phyloP scores from a whole-genome alignment of 306 rosid genomes.

The Dalbergia cultrata region DNA sequence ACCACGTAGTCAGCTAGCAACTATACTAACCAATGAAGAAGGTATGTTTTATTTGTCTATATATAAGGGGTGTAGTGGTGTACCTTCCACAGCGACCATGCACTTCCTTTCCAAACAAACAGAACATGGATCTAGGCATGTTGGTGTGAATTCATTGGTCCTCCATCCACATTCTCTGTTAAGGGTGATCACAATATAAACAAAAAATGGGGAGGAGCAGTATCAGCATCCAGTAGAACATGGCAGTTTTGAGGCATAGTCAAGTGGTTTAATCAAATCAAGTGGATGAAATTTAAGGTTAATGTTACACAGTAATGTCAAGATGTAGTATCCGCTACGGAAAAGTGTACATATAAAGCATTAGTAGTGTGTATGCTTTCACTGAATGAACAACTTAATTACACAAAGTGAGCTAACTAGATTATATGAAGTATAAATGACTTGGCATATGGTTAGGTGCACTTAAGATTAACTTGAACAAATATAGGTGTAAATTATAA shows the following conservation, averaged over 20 bases:
- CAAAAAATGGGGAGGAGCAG: constrained; percentile 8
- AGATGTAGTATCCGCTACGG: background rate
- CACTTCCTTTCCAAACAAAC: constrained; percentile 96
- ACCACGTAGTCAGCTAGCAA: background rate
- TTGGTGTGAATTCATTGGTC: constrained; percentile 62
- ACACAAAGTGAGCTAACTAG: background rate
- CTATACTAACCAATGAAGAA: background rate
- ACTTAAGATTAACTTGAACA: constrained; percentile 1
- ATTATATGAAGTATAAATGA: background rate
- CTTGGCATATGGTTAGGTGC: background rate
- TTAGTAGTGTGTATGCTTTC: constrained; percentile 2
- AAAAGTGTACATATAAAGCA: constrained; percentile 13
- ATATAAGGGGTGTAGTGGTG: constrained; percentile 45
- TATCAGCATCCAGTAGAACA: constrained; percentile 28
- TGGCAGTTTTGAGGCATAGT: constrained; percentile 4
- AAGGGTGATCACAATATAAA: constrained; percentile 37
- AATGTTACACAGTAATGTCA: constrained; percentile 1
- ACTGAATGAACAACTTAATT: background rate
- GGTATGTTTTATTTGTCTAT: constrained; percentile 7
- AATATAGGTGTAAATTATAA: background rate
- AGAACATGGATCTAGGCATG: constrained; percentile 87
- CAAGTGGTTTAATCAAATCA: constrained; percentile 23
- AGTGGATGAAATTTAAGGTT: background rate
- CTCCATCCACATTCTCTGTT: constrained; percentile 95
- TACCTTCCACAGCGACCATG: constrained; percentile 94